Conservation (phyloP, 257 asterid genomes). For the Coffea canephora region DNA sequence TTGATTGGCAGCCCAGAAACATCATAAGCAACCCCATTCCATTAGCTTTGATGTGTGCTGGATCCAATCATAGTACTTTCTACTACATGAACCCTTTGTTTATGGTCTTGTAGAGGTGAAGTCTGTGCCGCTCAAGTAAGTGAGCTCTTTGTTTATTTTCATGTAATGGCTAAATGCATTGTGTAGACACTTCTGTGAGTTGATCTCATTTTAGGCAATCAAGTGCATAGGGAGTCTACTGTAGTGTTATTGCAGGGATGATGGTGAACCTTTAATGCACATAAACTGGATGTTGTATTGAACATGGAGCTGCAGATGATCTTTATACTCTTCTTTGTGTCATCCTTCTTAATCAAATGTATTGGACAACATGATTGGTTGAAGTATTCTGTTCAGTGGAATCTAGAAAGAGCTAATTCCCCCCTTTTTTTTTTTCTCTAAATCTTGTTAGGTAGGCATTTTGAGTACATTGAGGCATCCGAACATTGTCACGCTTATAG, state of each 20-base stretch:
- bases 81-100: neutral
- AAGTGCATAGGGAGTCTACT: neutral
- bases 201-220: neutral
- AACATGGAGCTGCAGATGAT: neutral
- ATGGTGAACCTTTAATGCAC: neutral
- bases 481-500: slow-evolving; percentile 72
- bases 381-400: neutral
- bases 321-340: neutral
- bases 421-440: neutral
- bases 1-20: neutral
- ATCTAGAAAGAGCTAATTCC: neutral
- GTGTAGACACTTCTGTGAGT: neutral
- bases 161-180: neutral
- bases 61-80: neutral
- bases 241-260: neutral
- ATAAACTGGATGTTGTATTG: neutral
- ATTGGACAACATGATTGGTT: neutral
- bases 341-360: neutral
- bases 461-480: slow-evolving; percentile 94
- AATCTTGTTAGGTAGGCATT: slow-evolving; percentile 51
- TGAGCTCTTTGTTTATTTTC: neutral
- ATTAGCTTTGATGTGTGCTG: neutral
- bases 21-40: neutral
- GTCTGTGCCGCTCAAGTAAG: neutral
- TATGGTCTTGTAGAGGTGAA: neutral